Percentiles rank a stretch among this genome's conserved stretches.
phyloP scores from a whole-genome alignment of 2,329 filamentous ascomycete genomes.

The Beauveria australis region DNA sequence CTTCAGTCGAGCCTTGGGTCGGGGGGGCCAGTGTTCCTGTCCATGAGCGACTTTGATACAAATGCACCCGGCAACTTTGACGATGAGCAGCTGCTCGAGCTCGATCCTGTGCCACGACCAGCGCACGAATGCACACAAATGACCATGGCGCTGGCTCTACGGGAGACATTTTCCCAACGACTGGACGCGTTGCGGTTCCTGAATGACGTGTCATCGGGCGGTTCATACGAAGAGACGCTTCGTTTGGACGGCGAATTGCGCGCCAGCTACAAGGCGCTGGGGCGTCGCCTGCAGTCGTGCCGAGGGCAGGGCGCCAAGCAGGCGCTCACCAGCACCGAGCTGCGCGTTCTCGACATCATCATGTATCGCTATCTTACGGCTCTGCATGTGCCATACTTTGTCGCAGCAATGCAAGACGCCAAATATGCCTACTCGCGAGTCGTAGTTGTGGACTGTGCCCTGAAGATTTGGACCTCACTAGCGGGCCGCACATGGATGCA shows the following conservation, averaged over 20 bases:
- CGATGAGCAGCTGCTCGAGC: slow-evolving; percentile 36
- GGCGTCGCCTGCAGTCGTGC: slow-evolving; percentile 23
- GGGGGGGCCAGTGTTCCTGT: slow-evolving; percentile 38
- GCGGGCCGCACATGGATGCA: slow-evolving; percentile 17
- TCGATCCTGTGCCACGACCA: slow-evolving; percentile 24
- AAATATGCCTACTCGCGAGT: slow-evolving; percentile 44
- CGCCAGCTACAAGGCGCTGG: slow-evolving; percentile 32
- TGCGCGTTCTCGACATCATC: slow-evolving; percentile 39
- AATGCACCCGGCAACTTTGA: slow-evolving; percentile 39
- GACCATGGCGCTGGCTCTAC: slow-evolving; percentile 33
- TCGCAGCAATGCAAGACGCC: slow-evolving; percentile 30
- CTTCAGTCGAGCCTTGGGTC: slow-evolving; percentile 37
- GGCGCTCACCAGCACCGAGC: slow-evolving; percentile 29
- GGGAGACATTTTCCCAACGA: slow-evolving; percentile 33
- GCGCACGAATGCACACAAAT: slow-evolving; percentile 30
- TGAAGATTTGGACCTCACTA: slow-evolving; percentile 36
- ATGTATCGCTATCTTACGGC: slow-evolving; percentile 46
- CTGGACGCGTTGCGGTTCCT: slow-evolving; percentile 34
- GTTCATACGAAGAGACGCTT: slow-evolving; percentile 37
- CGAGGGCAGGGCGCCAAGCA: slow-evolving; percentile 11
- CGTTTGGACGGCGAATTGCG: slow-evolving; percentile 34
- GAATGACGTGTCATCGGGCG: slow-evolving; percentile 30
- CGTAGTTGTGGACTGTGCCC: slow-evolving; percentile 36
- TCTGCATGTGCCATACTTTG: slow-evolving; percentile 47
- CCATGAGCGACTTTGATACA: slow-evolving; percentile 39